Conservation (phyloP, 352 stramenopile species). For the Phytophthora constricta region DNA sequence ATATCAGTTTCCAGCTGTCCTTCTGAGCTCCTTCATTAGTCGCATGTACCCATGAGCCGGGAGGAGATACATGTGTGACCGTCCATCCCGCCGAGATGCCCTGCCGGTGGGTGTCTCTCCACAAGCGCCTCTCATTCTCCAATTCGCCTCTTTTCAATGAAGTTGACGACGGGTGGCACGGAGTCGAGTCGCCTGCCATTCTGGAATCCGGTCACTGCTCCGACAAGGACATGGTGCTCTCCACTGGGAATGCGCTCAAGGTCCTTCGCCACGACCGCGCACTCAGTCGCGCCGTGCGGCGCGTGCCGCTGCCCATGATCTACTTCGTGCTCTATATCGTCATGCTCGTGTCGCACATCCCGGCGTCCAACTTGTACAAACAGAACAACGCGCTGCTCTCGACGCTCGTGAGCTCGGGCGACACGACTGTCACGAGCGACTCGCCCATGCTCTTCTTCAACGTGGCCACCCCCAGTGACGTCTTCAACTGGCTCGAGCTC, state of each 20-base stretch:
- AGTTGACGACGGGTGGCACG: background rate
- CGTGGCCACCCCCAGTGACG: slow-evolving; percentile 31
- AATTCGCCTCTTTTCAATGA: background rate
- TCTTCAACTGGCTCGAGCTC: slow-evolving; percentile 46
- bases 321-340: slow-evolving; percentile 52
- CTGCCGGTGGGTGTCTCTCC: too few relatives aligned
- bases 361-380: slow-evolving; percentile 41
- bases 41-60: background rate
- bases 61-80: background rate
- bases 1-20: background rate
- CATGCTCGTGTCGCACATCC: slow-evolving; percentile 58
- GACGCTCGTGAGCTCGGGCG: slow-evolving; percentile 44
- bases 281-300: slow-evolving; percentile 36
- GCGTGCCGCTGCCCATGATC: slow-evolving; percentile 42
- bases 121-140: background rate
- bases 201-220: background rate
- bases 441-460: slow-evolving; percentile 49
- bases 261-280: slow-evolving; percentile 39
- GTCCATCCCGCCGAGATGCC: too few relatives aligned
- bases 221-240: background rate
- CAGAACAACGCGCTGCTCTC: slow-evolving; percentile 42
- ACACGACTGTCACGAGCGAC: slow-evolving; percentile 42
- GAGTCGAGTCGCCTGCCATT: background rate
- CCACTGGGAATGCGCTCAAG: background rate
- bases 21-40: too few relatives aligned